Percentiles rank a stretch among this genome's conserved stretches.
Conservation (phyloP, 2,329 filamentous ascomycete species). For the Emmonsia crescens region DNA sequence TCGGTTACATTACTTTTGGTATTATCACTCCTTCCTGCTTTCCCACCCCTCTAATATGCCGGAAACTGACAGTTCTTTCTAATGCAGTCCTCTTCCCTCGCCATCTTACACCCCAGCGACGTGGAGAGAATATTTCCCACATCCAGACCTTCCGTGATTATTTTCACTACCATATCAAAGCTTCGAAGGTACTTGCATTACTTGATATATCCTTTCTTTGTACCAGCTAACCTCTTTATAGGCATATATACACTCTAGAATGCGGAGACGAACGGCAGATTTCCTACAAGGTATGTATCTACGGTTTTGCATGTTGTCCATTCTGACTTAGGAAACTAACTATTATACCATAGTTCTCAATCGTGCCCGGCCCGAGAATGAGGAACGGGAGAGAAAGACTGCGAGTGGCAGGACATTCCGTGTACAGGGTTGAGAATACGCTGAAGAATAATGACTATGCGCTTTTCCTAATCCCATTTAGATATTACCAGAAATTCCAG, state of each 20-base stretch:
- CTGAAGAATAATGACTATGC: background rate
- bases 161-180: constrained; percentile 99
- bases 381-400: constrained; percentile 97
- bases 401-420: constrained; percentile 90
- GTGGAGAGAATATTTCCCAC: constrained; percentile 93
- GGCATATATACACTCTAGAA: constrained; percentile 96
- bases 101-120: constrained; percentile 79
- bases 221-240: constrained; percentile 20
- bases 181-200: constrained; percentile 60
- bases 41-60: background rate
- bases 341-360: constrained; percentile 59
- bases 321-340: constrained; percentile 25
- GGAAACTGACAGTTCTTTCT: constrained; percentile 7
- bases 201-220: background rate
- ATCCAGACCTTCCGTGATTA: constrained; percentile 99
- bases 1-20: constrained; percentile 99
- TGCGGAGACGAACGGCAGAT: constrained; percentile 94
- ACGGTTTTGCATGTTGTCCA: background rate
- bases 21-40: constrained; percentile 20
- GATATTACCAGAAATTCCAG: background rate
- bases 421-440: constrained; percentile 39
- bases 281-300: constrained; percentile 73
- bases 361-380: constrained; percentile 84
- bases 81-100: constrained; percentile 79
- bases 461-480: background rate